Evolutionary conservation across 352 stramenopile genomes (phyloP).

Genomic region (Globisporangium viniferum): DNA sequence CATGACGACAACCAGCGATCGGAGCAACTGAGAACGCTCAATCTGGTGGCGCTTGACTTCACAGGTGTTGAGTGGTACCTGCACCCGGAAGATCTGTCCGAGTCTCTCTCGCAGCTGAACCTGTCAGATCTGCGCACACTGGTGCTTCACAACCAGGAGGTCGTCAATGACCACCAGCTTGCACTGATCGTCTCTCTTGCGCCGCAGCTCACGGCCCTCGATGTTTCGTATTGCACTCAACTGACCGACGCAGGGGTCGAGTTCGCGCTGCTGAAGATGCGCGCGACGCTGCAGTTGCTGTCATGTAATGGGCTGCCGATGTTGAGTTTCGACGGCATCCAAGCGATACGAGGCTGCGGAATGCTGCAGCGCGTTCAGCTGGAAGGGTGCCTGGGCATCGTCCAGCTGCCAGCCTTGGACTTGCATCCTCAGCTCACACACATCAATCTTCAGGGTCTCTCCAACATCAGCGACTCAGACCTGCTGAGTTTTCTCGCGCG

Average conservation of each 20-base stretch:
- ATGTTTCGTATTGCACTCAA: slow-evolving; percentile 12
- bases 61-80: slow-evolving; percentile 13
- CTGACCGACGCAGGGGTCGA: slow-evolving; percentile 4
- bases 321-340: slow-evolving; percentile 9
- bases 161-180: slow-evolving; percentile 10
- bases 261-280: background rate
- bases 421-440: background rate
- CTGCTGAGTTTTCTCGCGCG: slow-evolving; percentile 7
- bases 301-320: slow-evolving; percentile 13
- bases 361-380: slow-evolving; percentile 17
- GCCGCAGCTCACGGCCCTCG: slow-evolving; percentile 1
- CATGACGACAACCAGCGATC: background rate
- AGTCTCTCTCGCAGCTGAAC: background rate
- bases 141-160: slow-evolving; percentile 5
- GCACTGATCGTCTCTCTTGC: background rate
- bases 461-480: slow-evolving; percentile 7
- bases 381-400: slow-evolving; percentile 16
- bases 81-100: background rate
- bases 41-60: background rate
- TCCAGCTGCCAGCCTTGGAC: slow-evolving; percentile 6
- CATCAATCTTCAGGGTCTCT: slow-evolving; percentile 19
- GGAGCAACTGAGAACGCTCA: background rate
- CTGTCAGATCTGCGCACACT: slow-evolving; percentile 6
- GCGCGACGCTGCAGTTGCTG: slow-evolving; percentile 9
- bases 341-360: slow-evolving; percentile 8